Evolutionary conservation across 1,284 basidiomycete genomes (phyloP).

Genomic region (Ustilago cynodontis): DNA sequence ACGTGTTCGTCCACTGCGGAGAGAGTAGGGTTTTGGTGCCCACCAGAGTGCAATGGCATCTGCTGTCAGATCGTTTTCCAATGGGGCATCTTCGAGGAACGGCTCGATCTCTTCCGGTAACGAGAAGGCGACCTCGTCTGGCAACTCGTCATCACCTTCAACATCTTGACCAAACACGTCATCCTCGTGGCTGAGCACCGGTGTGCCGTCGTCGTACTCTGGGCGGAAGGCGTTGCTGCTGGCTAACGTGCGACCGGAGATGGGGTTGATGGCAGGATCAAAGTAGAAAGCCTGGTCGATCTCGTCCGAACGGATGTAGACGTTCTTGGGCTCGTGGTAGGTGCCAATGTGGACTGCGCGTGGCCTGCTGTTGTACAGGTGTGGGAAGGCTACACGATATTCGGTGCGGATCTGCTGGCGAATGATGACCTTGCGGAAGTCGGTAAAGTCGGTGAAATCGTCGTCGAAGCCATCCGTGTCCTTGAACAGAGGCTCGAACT

Average conservation of each 20-base stretch:
- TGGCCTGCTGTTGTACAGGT: slow-evolving; percentile 97
- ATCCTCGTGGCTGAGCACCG: slow-evolving; percentile 85
- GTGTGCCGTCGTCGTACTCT: slow-evolving; percentile 62
- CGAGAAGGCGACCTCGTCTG: slow-evolving; percentile 83
- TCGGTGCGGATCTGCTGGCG: slow-evolving; percentile 98
- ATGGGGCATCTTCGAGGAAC: slow-evolving; percentile 83
- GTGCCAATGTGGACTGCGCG: slow-evolving; percentile 91
- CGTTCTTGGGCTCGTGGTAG: slow-evolving; percentile 95
- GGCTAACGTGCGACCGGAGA: slow-evolving; percentile 71
- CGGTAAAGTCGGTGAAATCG: slow-evolving; percentile 99
- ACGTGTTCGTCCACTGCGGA: slow-evolving; percentile 90
- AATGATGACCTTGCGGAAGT: slow-evolving; percentile 99
- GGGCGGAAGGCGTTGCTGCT: slow-evolving; percentile 55
- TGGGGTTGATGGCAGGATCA: slow-evolving; percentile 87
- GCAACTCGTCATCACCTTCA: slow-evolving; percentile 74
- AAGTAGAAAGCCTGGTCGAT: slow-evolving; percentile 99
- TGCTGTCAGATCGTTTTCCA: slow-evolving; percentile 92
- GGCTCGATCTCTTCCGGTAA: slow-evolving; percentile 84
- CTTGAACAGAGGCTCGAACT: slow-evolving; percentile 78
- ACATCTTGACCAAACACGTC: slow-evolving; percentile 84
- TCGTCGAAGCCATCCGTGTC: slow-evolving; percentile 98
- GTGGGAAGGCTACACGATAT: slow-evolving; percentile 99
- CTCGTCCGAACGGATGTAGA: slow-evolving; percentile 98
- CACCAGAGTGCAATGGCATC: slow-evolving; percentile 99
- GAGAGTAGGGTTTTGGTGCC: slow-evolving; percentile 95